phyloP scores from a whole-genome alignment of 2,329 filamentous ascomycete genomes.

The Colletotrichum kahawae region DNA sequence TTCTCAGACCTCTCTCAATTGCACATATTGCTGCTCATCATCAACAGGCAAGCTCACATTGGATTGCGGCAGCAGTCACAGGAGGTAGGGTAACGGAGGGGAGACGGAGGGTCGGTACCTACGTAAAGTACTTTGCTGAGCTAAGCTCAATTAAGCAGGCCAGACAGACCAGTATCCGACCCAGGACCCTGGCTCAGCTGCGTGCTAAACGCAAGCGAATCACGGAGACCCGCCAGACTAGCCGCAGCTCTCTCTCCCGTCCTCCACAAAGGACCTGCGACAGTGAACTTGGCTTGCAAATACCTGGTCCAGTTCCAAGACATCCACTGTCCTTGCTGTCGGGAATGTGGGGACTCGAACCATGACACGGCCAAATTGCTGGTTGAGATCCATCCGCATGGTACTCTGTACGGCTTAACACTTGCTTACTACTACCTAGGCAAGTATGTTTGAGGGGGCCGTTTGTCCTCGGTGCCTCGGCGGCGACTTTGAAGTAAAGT shows the following conservation, averaged over 20 bases:
- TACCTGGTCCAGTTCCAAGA: background rate
- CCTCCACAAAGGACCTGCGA: background rate
- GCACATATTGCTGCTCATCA: background rate
- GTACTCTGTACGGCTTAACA: background rate
- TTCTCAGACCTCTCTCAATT: background rate
- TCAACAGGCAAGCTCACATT: background rate
- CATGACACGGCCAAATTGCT: background rate
- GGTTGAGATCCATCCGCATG: background rate
- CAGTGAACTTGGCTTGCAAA: background rate
- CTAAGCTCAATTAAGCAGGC: background rate
- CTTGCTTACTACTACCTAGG: background rate
- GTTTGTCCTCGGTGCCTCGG: background rate
- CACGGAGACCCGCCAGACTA: background rate
- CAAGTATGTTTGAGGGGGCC: background rate
- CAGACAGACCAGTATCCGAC: background rate
- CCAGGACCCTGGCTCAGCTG: background rate
- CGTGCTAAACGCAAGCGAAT: background rate
- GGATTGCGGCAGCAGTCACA: background rate
- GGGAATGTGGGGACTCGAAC: conserved; percentile 7
- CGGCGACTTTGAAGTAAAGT: background rate
- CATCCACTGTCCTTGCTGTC: background rate
- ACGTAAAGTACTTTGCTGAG: background rate
- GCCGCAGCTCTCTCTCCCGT: background rate
- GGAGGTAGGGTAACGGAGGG: background rate
- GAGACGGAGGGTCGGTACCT: background rate